phyloP scores from a whole-genome alignment of 225 moss, liverwort and hornwort species.

The Thuidium tamariscinum region DNA sequence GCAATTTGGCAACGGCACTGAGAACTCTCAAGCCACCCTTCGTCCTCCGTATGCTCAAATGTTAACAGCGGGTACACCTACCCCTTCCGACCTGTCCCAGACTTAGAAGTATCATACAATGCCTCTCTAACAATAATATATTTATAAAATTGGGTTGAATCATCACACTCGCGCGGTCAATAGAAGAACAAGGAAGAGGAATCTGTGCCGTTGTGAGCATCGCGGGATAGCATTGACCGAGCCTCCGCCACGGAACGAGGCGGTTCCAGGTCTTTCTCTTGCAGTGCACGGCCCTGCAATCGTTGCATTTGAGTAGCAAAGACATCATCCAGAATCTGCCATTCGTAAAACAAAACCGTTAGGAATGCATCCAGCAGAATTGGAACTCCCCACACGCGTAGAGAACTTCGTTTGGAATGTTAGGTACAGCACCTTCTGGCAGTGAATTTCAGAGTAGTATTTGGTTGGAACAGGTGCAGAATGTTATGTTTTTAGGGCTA shows the following conservation, averaged over 20 bases:
- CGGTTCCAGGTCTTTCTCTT: slow-evolving; percentile 91
- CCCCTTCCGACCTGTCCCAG: neutral
- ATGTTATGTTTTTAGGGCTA: neutral
- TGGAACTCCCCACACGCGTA: neutral
- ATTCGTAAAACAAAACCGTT: neutral
- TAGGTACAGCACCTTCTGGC: neutral
- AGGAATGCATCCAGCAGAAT: neutral
- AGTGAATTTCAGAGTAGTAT: neutral
- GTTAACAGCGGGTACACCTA: neutral
- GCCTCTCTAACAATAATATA: neutral
- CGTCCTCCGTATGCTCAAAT: neutral
- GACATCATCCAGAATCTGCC: slow-evolving; percentile 85
- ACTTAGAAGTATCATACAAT: slow-evolving; percentile 1
- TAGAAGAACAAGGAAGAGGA: slow-evolving; percentile 48
- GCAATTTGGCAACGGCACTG: neutral
- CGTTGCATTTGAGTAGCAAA: slow-evolving; percentile 95
- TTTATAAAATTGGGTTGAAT: neutral
- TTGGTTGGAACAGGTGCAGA: neutral
- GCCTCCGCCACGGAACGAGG: slow-evolving; percentile 96
- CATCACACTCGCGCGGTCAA: neutral
- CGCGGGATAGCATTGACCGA: slow-evolving; percentile 78
- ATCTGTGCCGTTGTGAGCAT: slow-evolving; percentile 64
- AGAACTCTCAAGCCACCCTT: neutral
- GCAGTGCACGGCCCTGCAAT: slow-evolving; percentile 74
- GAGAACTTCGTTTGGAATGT: no score